phyloP scores from a whole-genome alignment of 345 rosid genomes.

The Euphorbia peplus region DNA sequence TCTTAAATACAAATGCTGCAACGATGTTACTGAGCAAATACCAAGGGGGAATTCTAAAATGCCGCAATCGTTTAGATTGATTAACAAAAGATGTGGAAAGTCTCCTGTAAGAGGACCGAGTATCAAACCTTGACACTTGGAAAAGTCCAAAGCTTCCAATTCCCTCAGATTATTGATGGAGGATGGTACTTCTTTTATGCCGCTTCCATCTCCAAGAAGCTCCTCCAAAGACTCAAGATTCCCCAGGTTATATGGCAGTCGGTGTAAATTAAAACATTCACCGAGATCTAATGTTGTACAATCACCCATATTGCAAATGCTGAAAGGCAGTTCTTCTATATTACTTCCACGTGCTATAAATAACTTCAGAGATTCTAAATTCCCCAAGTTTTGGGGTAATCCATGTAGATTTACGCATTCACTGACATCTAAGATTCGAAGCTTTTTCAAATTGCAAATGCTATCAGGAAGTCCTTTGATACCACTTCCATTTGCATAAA shows the following conservation, averaged over 20 bases:
- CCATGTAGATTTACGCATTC: background rate
- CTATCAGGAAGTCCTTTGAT: background rate
- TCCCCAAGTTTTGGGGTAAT: background rate
- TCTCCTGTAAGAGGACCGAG: background rate
- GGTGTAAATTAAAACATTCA: background rate
- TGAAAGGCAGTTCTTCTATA: background rate
- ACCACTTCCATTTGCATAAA: background rate
- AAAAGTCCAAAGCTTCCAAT: background rate
- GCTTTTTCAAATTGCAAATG: background rate
- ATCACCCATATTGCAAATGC: background rate
- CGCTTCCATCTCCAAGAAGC: background rate
- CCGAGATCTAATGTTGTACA: background rate
- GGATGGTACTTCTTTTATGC: background rate
- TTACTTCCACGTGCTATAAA: background rate
- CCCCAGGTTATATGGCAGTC: background rate
- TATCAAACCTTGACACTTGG: background rate
- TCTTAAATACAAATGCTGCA: background rate
- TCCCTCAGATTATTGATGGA: slow-evolving; percentile 1
- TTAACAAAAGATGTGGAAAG: background rate
- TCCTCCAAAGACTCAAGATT: background rate
- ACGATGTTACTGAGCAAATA: background rate
- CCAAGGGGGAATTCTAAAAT: background rate
- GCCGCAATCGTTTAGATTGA: background rate
- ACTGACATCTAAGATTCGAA: background rate
- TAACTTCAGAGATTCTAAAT: background rate